Base-by-base conservation (phyloP, 257 asterid species). In the Plantago ovata region DNA sequence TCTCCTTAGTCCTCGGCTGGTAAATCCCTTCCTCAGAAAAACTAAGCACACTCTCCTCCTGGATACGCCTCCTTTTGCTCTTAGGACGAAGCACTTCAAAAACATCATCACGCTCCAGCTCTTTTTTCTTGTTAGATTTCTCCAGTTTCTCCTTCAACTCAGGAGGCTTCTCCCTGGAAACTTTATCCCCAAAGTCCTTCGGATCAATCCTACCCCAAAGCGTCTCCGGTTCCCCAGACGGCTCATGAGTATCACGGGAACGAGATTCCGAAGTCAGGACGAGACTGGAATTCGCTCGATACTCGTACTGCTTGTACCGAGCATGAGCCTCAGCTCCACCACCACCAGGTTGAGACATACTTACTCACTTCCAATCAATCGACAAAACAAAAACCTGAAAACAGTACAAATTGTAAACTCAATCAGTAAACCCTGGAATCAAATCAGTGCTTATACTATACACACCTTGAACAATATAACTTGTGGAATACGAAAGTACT, bases 261-360 rank as follows among this genome's bases (percentile, higher is more conserved):
- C 86, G 83, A 43, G 86, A 77, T 58, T 80, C 86, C 1, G 86
- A 74, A 8, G 86, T 77, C 7, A 80, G 77, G 28, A 80, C 86
- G 28, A 80, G 84, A 21, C 86, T 80, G 23, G 86, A 80, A 58
- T 80, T 80, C 9, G 86, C 84, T 67, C 84, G 62, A 33, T 80
- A 77, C 70, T 77, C 86, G 4, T 80, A 80, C 70, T 80, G 86
- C 79, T 80, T 80, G 68, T 71, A 80, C 40, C 86, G 68, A 45
- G 86, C 86, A 58, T 77, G 86, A 14, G 83, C 86, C 56, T 80
- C 86, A 1, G 86, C 86, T 38, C 86, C 86, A 60, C 86, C n/a
- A n/a, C n/a, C 86, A 9, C 86, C 86, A 7, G 70, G 79, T 44
- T 80, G 86, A 61, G 86, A 68, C 86, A 80, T 80, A 60, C 50